Conservation (phyloP, 129 eudicot species). For the Flaveria brownii region DNA sequence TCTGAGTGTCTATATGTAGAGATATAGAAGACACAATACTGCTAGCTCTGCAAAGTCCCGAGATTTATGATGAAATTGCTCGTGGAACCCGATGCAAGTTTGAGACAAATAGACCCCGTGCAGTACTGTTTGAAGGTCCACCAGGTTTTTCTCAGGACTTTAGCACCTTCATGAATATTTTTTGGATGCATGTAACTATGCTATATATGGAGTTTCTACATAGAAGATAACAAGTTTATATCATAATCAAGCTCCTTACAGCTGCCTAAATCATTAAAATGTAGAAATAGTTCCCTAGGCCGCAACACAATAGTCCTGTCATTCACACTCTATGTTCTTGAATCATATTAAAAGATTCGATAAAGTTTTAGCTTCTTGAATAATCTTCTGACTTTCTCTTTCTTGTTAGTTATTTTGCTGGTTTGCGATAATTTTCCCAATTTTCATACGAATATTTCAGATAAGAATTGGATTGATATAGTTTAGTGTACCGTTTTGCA, state of each 20-base stretch:
- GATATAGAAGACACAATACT: constrained; percentile 93
- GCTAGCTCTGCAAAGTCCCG: constrained; percentile 91
- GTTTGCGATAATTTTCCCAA: constrained; percentile 15
- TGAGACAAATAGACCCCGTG: constrained; percentile 98
- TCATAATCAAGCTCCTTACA: constrained; percentile 2
- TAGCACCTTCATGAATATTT: not conserved
- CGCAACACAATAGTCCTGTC: not conserved
- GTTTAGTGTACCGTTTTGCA: not conserved
- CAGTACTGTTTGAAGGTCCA: constrained; percentile 97
- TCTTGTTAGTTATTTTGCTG: constrained; percentile 8
- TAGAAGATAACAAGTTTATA: constrained; percentile 22
- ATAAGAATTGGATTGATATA: constrained; percentile 1
- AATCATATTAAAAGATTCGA: not conserved
- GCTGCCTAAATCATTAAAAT: constrained; percentile 10
- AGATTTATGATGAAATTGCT: constrained; percentile 97
- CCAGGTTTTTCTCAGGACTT: constrained; percentile 64
- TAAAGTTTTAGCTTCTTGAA: not conserved
- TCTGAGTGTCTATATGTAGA: constrained; percentile 40
- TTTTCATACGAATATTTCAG: not conserved
- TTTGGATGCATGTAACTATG: not conserved
- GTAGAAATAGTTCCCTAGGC: constrained; percentile 1
- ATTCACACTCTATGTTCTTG: constrained; percentile 13
- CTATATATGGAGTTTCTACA: not conserved
- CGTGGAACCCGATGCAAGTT: constrained; percentile 94
- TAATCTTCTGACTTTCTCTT: constrained; percentile 1